phyloP scores from a whole-genome alignment of 805 yeast genomes.

The Barnettozyma siamensis region DNA sequence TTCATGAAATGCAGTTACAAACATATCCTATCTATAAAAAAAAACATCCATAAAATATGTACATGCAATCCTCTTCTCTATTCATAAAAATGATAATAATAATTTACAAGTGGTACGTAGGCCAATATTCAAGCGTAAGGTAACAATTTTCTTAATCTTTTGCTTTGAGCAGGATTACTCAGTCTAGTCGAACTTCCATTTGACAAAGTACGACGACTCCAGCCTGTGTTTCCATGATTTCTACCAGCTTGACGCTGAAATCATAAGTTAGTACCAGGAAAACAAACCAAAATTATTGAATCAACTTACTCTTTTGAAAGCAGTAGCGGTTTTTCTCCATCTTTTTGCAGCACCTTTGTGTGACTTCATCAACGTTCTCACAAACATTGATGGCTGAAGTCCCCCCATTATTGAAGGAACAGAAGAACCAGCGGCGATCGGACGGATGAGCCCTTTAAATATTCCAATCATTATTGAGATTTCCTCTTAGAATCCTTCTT shows the following conservation, averaged over 20 bases:
- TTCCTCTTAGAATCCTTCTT: not conserved
- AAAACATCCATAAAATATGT: not conserved
- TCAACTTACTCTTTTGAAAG: conserved; percentile 46
- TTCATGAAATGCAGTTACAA: not conserved
- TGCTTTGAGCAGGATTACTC: conserved; percentile 52
- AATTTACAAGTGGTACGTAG: not conserved
- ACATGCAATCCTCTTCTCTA: not conserved
- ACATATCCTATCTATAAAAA: not conserved
- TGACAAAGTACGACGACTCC: conserved; percentile 58
- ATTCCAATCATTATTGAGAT: conserved; percentile 8
- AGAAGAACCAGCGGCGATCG: conserved; percentile 1
- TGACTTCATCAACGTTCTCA: conserved; percentile 52
- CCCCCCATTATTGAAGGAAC: not conserved
- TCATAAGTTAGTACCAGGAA: conserved; percentile 3
- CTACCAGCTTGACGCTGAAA: conserved; percentile 68
- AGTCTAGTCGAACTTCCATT: conserved; percentile 53
- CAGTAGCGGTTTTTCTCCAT: conserved; percentile 68
- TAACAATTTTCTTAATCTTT: conserved; percentile 51
- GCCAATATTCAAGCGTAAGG: conserved; percentile 18
- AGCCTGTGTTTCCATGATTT: conserved; percentile 90
- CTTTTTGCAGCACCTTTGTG: conserved; percentile 86
- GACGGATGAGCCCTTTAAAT: conserved; percentile 9
- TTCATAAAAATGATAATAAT: too few species aligned
- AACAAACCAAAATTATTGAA: too few species aligned
- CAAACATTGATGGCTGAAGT: conserved; percentile 13